Evolutionary conservation across 208 protist genomes (phyloP), one percentile per base, ranked within the genome.

Genomic region (Porcisia deanei): DNA sequence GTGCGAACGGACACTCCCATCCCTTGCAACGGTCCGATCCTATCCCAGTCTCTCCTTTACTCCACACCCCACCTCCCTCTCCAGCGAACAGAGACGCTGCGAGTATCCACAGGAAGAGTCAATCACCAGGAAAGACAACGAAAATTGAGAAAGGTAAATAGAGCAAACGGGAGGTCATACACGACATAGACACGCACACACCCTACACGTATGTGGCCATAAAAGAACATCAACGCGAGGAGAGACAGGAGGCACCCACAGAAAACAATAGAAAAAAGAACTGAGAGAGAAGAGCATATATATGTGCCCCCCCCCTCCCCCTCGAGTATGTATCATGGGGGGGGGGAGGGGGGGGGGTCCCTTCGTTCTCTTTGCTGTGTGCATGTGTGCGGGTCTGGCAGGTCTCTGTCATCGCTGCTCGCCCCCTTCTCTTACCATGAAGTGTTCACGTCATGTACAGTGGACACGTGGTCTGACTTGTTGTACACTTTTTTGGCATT

Each of bases 181-280:
- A 6, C 22, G 41, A 52, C 22, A 52, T 52, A 25, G 20, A 49
- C 41, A 34, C 37, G 16, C 39, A 34, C 41, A 43, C 47, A 30
- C 8, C 22, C 16, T 52, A 3, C 16, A 39, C 10, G 25, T 37
- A 1, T 61, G 64, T 69, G 30, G 7, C 20, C 30, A 30, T 39
- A 34, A 72, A 30, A 45, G 16, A 72, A 3, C 9, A 20, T 59
- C n/a, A 54, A 22, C 49, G 37, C n/a, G 30, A 72, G 22, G 37
- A 22, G 37, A 34, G 25, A 34, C n/a, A 34, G 55, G 55, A 67
- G 9, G n/a, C 58, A 43, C 10, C 58, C 14, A 30, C 9, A 39
- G 58, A 39, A 20, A 37, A 58, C 22, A 39, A 37, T 55, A 71
- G 34, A 49, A 72, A 12, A 59, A n/a, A 72, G 47, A 72, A 49